Base-by-base conservation (phyloP, 345 rosid species). In the Brassica rapa region DNA sequence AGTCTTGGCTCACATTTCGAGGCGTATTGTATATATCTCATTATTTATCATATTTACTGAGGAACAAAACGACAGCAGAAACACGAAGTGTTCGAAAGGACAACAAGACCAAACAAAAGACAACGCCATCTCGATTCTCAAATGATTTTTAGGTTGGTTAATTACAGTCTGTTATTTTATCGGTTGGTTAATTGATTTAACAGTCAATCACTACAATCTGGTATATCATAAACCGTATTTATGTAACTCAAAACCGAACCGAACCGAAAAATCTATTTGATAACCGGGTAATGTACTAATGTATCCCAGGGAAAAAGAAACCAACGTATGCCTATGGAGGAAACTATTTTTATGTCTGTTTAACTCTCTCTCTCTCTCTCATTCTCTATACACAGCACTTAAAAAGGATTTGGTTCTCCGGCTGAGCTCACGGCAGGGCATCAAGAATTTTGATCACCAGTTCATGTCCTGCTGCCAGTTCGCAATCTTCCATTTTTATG, bases 401-500 rank as follows among this genome's bases (percentile, higher is more conserved):
- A 8, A 62, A 41, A 53, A 46, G 30, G 57, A 33, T 72, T 67
- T 43, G 19, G 46, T 67, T 73, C 69, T 51, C 78, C 11, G n/a
- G 69, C 37, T 80, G 69, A 79, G 71, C 63, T 66, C 73, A 43
- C 32, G 43, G 65, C 41, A 43, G 51, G 4, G 15, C 19, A 33
- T 14, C 55, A 30, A 14, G 33, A 39, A n/a, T 12, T 43, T 32
- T 39, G 29, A 62, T 39, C 71, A 68, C 75, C 67, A 68, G 29
- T 33, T 73, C 78, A 79, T 37, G 79, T 80, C 32, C 71, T 80
- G 63, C 66, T 80, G 66, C 77, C 78, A 72, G 86, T 74, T 76
- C 89, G 86, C 65, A 86, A 84, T 79, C 82, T 90, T 83, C 93
- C 87, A 70, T 86, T 84, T 79, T 88, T 93, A 81, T 89, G 97